Percentiles rank a stretch among this genome's conserved stretches.
Conservation (phyloP, 495 filamentous ascomycete genomes). For the Penicillium desertorum region DNA sequence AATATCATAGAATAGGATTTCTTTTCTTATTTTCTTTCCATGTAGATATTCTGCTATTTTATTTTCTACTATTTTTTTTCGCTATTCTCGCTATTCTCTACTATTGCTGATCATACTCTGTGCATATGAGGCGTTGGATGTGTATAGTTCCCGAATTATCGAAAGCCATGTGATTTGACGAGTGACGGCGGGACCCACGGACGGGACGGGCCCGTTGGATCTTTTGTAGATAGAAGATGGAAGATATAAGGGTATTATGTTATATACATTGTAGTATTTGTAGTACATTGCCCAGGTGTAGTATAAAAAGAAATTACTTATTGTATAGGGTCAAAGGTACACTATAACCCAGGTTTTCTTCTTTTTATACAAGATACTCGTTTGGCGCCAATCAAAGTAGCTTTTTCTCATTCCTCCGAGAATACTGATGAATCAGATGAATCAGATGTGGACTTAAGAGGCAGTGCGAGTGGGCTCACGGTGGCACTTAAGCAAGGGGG, state of each 20-base stretch:
- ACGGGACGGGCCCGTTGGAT: conserved; percentile 20
- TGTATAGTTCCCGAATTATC: conserved; percentile 16
- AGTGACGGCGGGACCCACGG: conserved; percentile 17
- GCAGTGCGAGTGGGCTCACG: conserved; percentile 1
- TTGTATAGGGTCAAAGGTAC: background rate
- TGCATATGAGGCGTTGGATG: conserved; percentile 29
- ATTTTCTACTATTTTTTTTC: background rate
- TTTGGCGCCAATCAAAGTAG: background rate
- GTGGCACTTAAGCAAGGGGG: conserved; percentile 7
- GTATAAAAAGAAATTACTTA: too few species aligned
- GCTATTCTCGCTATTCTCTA: background rate
- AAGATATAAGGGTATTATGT: too few species aligned
- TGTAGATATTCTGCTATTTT: conserved; percentile 1
- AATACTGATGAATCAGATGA: conserved; percentile 9
- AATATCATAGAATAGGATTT: background rate
- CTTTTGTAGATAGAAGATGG: too few species aligned
- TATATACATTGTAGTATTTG: too few species aligned
- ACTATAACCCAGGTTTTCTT: background rate
- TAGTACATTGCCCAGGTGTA: too few species aligned
- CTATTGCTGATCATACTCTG: conserved; percentile 8
- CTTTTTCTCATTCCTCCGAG: background rate
- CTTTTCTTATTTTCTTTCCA: conserved; percentile 6
- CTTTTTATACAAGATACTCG: background rate
- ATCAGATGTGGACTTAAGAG: conserved; percentile 7
- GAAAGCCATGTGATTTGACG: conserved; percentile 12